A percentile compares a stretch with the other conserved stretches of the same genome.
Conservation (phyloP, 495 filamentous ascomycete genomes). For the Xylaria venustula region DNA sequence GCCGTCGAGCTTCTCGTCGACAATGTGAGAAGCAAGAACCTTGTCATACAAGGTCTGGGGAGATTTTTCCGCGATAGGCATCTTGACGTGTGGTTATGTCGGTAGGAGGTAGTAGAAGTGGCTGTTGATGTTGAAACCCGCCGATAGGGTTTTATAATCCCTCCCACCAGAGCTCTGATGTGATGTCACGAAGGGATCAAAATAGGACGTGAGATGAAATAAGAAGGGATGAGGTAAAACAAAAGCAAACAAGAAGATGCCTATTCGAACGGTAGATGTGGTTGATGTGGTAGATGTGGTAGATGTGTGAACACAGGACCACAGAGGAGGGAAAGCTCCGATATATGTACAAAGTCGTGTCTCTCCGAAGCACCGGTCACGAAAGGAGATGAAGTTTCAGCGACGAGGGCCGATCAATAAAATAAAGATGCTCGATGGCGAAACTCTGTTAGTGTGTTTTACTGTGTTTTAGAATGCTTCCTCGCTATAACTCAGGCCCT, state of each 20-base stretch:
- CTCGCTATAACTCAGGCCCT: too few species aligned
- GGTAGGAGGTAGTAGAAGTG: not conserved
- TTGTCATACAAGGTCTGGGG: conserved; percentile 97
- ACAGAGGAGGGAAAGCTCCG: not conserved
- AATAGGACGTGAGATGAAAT: not conserved
- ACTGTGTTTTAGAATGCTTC: too few species aligned
- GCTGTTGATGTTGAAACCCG: not conserved
- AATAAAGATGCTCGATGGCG: too few species aligned
- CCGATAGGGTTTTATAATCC: not conserved
- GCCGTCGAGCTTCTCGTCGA: conserved; percentile 90
- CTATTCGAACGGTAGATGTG: not conserved
- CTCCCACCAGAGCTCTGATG: not conserved
- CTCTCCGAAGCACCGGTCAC: not conserved
- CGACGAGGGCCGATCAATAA: not conserved
- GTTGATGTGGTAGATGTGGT: too few species aligned
- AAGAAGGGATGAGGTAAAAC: not conserved
- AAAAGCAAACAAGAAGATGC: not conserved
- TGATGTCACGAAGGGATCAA: not conserved
- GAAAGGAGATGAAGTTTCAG: not conserved
- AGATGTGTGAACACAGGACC: not conserved
- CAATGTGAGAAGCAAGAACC: conserved; percentile 89
- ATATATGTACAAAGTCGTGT: not conserved
- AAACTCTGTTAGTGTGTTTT: too few species aligned
- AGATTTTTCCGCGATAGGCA: conserved; percentile 74
- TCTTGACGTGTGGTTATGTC: conserved; percentile 41